These are phyloP conservation scores for Mallotus repandus DNA, from an alignment of 441 rosid species.

Conservation along the genomic window DNA sequence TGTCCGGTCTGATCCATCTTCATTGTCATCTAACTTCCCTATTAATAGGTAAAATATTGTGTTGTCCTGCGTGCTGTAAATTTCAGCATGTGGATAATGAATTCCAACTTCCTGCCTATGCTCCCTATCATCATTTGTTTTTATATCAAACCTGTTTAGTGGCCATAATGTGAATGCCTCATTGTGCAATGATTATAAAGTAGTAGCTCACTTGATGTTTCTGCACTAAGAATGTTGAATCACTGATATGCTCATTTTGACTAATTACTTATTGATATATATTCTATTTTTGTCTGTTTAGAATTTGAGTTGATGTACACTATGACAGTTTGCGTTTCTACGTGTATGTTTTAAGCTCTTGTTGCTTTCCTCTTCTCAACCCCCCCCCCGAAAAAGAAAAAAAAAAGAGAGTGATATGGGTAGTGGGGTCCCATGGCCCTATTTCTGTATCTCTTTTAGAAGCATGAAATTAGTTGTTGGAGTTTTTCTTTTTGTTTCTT, in stretches of 20 bases:
- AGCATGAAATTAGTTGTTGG: not conserved
- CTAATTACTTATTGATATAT: not conserved
- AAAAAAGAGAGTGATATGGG: not conserved
- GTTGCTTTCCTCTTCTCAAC: not conserved
- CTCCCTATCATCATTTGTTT: not conserved
- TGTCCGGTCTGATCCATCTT: conserved; percentile 74
- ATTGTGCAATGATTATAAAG: not conserved
- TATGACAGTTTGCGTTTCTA: not conserved
- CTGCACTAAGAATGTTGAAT: not conserved
- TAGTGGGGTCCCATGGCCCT: no score
- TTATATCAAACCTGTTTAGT: not conserved
- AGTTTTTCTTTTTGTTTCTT: not conserved
- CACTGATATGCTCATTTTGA: not conserved
- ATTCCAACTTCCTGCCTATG: not conserved
- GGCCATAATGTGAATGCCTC: not conserved
- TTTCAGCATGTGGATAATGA: not conserved
- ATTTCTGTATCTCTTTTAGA: not conserved
- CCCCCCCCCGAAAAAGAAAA: no score
- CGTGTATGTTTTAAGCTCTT: not conserved
- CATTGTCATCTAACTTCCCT: conserved; percentile 49
- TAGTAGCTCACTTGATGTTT: not conserved
- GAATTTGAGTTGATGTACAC: not conserved
- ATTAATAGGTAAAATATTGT: conserved; percentile 46
- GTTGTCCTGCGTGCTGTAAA: not conserved
- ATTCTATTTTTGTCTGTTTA: not conserved